These are phyloP conservation scores for Colletotrichum euphorbiae DNA, from an alignment of 2,329 filamentous ascomycete species.

Conservation along the genomic window DNA sequence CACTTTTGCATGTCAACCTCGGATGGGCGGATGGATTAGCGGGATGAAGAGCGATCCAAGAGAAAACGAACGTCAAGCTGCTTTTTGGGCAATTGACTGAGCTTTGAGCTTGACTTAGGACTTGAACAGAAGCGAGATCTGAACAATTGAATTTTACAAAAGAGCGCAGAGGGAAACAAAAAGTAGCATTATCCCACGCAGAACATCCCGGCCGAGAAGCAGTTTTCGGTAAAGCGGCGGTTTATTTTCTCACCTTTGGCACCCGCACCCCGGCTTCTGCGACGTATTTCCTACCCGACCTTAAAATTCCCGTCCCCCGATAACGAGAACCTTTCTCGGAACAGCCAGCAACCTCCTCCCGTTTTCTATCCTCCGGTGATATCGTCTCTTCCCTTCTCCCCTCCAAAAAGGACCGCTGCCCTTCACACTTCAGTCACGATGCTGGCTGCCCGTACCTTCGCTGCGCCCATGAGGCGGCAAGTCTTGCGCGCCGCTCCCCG, in stretches of 20 bases:
- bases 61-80: too few species aligned
- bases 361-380: constrained; percentile 40
- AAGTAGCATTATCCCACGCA: too few species aligned
- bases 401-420: constrained; percentile 37
- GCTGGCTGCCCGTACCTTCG: constrained; percentile 84
- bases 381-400: constrained; percentile 40
- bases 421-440: constrained; percentile 65
- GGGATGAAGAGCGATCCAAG: too few species aligned
- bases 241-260: constrained; percentile 22
- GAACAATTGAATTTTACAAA: too few species aligned
- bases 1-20: constrained; percentile 11
- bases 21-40: neutral
- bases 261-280: constrained; percentile 1
- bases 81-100: too few species aligned
- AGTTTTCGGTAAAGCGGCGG: constrained; percentile 27
- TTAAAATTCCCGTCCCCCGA: constrained; percentile 35
- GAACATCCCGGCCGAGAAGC: constrained; percentile 5
- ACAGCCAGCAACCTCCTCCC: constrained; percentile 19
- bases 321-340: constrained; percentile 18
- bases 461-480: constrained; percentile 80
- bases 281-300: too few species aligned
- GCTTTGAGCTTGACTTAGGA: too few species aligned
- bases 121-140: too few species aligned
- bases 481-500: constrained; percentile 77
- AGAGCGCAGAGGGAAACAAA: too few species aligned